Conservation (phyloP, 805 yeast species). For the Ogataea nonfermentans region DNA sequence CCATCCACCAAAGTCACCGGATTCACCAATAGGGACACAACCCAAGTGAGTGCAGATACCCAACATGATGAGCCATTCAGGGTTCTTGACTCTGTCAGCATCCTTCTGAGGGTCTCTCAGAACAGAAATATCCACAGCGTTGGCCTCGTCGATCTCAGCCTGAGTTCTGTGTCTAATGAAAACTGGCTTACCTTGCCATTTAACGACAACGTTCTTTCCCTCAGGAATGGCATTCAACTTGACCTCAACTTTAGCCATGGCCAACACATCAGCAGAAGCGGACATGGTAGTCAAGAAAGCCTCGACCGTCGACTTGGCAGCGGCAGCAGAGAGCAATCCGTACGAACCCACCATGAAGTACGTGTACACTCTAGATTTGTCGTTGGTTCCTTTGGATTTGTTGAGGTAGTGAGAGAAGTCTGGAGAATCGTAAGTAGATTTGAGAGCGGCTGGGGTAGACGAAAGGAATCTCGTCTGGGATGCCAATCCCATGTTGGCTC, state of each 20-base stretch:
- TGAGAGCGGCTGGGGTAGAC: constrained; percentile 48
- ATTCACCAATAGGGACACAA: constrained; percentile 99
- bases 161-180: constrained; percentile 98
- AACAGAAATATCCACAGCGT: constrained; percentile 65
- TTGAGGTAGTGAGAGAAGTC: constrained; percentile 81
- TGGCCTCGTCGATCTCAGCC: constrained; percentile 93
- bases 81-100: constrained; percentile 89
- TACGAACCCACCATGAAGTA: constrained; percentile 98
- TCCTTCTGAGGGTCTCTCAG: constrained; percentile 96
- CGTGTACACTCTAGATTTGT: constrained; percentile 79
- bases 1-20: constrained; percentile 99
- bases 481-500: constrained; percentile 28
- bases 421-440: constrained; percentile 87
- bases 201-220: constrained; percentile 96
- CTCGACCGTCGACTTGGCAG: constrained; percentile 95
- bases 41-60: constrained; percentile 99
- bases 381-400: constrained; percentile 60
- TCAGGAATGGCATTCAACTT: constrained; percentile 90
- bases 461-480: constrained; percentile 49
- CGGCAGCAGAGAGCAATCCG: constrained; percentile 87
- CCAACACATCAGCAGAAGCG: constrained; percentile 98
- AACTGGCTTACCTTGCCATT: constrained; percentile 99
- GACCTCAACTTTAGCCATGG: constrained; percentile 99
- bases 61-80: constrained; percentile 98
- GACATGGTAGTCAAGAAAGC: constrained; percentile 89